Evolutionary conservation across 2,329 filamentous ascomycete species (phyloP).

Genomic region (Ceratocystiopsis minuta): DNA sequence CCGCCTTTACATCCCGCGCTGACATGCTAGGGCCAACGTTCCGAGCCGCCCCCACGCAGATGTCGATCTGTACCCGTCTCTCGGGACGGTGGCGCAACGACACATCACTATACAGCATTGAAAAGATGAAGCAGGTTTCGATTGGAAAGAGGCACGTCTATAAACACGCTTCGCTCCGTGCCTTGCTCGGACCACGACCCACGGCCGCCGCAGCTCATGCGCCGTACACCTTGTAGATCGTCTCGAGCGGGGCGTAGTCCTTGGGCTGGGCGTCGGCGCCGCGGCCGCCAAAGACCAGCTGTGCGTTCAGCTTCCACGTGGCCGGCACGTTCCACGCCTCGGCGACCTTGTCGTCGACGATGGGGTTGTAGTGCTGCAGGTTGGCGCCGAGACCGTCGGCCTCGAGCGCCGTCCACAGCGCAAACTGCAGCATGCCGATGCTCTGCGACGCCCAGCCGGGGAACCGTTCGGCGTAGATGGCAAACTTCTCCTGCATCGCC

Average conservation of each 20-base stretch:
- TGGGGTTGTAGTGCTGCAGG: conserved; percentile 84
- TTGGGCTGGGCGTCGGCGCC: conserved; percentile 42
- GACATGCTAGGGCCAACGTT: too few relatives aligned
- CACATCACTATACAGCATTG: too few relatives aligned
- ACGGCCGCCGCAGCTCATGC: too few relatives aligned
- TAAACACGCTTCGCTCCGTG: too few relatives aligned
- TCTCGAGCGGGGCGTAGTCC: conserved; percentile 43
- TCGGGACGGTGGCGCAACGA: too few relatives aligned
- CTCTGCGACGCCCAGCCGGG: conserved; percentile 59
- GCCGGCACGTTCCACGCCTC: conserved; percentile 50
- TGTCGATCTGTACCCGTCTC: too few relatives aligned
- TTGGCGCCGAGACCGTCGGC: conserved; percentile 72
- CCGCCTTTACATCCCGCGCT: too few relatives aligned
- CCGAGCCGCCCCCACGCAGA: too few relatives aligned
- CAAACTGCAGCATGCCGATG: conserved; percentile 66
- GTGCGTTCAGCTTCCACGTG: conserved; percentile 61
- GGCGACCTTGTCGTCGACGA: conserved; percentile 57
- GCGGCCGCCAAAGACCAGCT: conserved; percentile 66
- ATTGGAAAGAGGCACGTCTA: too few relatives aligned
- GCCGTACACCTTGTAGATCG: conserved; percentile 48
- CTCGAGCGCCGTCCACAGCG: conserved; percentile 67
- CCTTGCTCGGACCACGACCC: too few relatives aligned
- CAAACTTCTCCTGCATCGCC: conserved; percentile 47
- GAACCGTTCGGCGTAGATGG: conserved; percentile 65
- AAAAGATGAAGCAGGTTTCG: too few relatives aligned